phyloP scores from a whole-genome alignment of 1,139 yeast species.

The Debaryomyces robertsiae region DNA sequence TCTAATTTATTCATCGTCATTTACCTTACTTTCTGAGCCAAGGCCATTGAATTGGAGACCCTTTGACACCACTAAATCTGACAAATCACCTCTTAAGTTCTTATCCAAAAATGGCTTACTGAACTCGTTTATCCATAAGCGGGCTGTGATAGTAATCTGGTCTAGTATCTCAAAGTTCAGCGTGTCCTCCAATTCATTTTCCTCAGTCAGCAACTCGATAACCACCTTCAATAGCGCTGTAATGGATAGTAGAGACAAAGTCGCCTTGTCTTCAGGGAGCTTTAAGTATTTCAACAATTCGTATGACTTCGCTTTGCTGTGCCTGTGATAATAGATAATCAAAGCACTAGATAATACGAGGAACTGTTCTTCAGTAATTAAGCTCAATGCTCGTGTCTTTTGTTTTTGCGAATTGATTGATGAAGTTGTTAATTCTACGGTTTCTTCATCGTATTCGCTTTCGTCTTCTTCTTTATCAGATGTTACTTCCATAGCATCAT shows the following conservation, averaged over 20 bases:
- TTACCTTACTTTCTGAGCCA: neutral
- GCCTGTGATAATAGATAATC: conserved; percentile 27
- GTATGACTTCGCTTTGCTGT: conserved; percentile 22
- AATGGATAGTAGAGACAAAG: conserved; percentile 35
- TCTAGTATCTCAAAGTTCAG: conserved; percentile 27
- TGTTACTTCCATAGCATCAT: conserved; percentile 22
- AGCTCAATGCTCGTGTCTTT: conserved; percentile 34
- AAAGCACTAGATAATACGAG: conserved; percentile 34
- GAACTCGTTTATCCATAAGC: conserved; percentile 38
- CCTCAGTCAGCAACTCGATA: conserved; percentile 25
- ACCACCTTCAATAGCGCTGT: conserved; percentile 35
- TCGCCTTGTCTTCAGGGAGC: conserved; percentile 16
- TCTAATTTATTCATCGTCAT: neutral
- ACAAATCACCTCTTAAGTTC: conserved; percentile 30
- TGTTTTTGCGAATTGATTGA: conserved; percentile 20
- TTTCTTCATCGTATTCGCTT: conserved; percentile 14
- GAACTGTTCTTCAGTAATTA: conserved; percentile 39
- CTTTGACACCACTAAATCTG: conserved; percentile 26
- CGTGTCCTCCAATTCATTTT: conserved; percentile 18
- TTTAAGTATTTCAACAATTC: conserved; percentile 32
- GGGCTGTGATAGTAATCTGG: conserved; percentile 27
- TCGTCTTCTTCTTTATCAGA: conserved; percentile 12
- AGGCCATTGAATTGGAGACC: conserved; percentile 7
- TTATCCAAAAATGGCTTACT: conserved; percentile 23
- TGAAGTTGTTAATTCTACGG: conserved; percentile 5